Conservation (phyloP, 140 eudicot genomes). For the Erigeron philadelphicus region DNA sequence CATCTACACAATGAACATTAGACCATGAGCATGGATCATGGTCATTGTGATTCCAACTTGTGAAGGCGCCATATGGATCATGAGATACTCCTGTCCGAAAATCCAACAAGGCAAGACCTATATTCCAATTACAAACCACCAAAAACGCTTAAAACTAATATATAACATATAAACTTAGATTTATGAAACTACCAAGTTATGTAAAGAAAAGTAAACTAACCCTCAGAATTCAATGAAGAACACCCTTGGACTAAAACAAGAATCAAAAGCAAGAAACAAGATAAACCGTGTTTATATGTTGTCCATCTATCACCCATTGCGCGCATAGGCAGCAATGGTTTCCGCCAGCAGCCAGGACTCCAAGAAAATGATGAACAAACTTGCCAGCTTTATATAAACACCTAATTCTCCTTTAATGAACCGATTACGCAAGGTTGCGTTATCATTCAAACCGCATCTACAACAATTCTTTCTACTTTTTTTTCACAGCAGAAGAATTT, state of each 20-base stretch:
- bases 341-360: constrained; percentile 61
- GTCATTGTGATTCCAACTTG: constrained; percentile 61
- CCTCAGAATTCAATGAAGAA: constrained; percentile 64
- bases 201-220: constrained; percentile 33
- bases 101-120: constrained; percentile 70
- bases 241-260: constrained; percentile 45
- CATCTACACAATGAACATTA: constrained; percentile 66
- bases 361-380: constrained; percentile 35
- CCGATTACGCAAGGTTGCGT: constrained; percentile 28
- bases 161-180: background rate
- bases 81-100: constrained; percentile 51
- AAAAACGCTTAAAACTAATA: background rate
- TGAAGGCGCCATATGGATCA: constrained; percentile 63
- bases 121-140: constrained; percentile 17
- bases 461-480: constrained; percentile 2
- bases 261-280: constrained; percentile 40
- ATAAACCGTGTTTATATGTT: constrained; percentile 37
- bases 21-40: constrained; percentile 73
- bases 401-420: constrained; percentile 40
- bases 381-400: constrained; percentile 54
- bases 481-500: constrained; percentile 3
- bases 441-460: constrained; percentile 29
- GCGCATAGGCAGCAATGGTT: constrained; percentile 50
- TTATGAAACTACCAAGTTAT: background rate
- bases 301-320: constrained; percentile 79